Conservation (phyloP, 768 basidiomycete genomes). For the Hygrophorus pudorinus region DNA sequence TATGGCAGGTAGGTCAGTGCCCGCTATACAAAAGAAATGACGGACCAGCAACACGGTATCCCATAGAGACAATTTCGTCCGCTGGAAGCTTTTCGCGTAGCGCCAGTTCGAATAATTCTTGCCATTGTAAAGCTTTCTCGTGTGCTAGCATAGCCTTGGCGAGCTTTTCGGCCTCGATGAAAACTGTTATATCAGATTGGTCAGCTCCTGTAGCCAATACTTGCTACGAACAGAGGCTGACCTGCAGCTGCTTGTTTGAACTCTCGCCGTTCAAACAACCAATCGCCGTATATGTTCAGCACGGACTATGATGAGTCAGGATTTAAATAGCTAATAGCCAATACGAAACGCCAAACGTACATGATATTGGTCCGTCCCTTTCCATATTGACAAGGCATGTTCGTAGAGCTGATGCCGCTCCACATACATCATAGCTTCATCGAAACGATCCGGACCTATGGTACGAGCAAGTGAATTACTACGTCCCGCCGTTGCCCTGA, state of each 20-base stretch:
- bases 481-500: neutral
- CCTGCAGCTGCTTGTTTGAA: constrained; percentile 79
- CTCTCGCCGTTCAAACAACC: constrained; percentile 78
- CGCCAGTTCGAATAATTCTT: constrained; percentile 81
- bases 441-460: constrained; percentile 59
- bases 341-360: constrained; percentile 23
- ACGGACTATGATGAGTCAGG: constrained; percentile 36
- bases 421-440: constrained; percentile 72
- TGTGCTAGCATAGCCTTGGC: constrained; percentile 79
- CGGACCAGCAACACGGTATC: constrained; percentile 73
- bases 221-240: constrained; percentile 21
- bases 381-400: constrained; percentile 68
- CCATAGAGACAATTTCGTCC: constrained; percentile 55
- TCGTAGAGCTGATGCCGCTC: constrained; percentile 71
- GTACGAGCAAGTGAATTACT: neutral
- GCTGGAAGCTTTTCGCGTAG: constrained; percentile 34
- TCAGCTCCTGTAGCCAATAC: constrained; percentile 1
- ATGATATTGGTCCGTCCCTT: constrained; percentile 47
- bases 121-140: constrained; percentile 85
- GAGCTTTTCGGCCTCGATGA: constrained; percentile 52
- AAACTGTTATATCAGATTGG: constrained; percentile 39
- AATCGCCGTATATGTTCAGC: constrained; percentile 71
- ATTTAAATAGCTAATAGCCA: neutral
- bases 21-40: constrained; percentile 5
- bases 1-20: constrained; percentile 20